Evolutionary conservation across 2,329 filamentous ascomycete species (phyloP).

Genomic region (Pestalotiopsis sp.): DNA sequence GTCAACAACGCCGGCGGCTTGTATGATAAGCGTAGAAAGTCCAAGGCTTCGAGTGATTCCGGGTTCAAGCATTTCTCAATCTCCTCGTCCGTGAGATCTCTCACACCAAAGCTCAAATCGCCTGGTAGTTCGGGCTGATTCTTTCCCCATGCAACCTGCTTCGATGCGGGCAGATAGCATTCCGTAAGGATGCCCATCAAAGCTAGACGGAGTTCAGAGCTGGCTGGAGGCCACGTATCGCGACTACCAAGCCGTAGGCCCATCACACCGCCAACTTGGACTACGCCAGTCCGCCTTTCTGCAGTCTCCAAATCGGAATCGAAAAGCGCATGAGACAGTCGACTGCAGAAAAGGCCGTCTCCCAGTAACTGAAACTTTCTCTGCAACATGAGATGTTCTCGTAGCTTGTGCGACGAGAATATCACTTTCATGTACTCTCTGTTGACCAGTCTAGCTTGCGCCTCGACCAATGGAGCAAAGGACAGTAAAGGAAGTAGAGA

Average conservation of each 20-base stretch:
- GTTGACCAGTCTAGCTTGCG: constrained; percentile 78
- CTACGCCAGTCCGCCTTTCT: constrained; percentile 70
- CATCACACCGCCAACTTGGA: constrained; percentile 72
- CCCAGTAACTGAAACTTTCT: constrained; percentile 82
- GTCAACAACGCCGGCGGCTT: constrained; percentile 72
- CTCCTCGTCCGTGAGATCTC: constrained; percentile 76
- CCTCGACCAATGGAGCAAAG: constrained; percentile 71
- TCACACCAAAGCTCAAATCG: constrained; percentile 80
- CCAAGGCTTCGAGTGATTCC: constrained; percentile 82
- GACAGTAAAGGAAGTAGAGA: constrained; percentile 70
- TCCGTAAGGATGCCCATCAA: constrained; percentile 85
- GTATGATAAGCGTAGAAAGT: constrained; percentile 89
- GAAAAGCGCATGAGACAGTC: constrained; percentile 82
- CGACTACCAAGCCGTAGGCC: constrained; percentile 82
- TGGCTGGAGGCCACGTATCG: constrained; percentile 89
- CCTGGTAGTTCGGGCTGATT: constrained; percentile 58
- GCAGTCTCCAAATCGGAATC: constrained; percentile 80
- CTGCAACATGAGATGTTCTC: constrained; percentile 74
- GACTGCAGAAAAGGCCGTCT: constrained; percentile 80
- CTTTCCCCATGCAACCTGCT: constrained; percentile 21
- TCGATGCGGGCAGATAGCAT: constrained; percentile 53
- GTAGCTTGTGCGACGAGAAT: constrained; percentile 73
- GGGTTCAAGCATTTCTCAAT: constrained; percentile 84
- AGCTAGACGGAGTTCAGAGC: constrained; percentile 87
- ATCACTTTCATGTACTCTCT: constrained; percentile 74